Conservation (phyloP, 345 rosid species). For the Citrus glauca region DNA sequence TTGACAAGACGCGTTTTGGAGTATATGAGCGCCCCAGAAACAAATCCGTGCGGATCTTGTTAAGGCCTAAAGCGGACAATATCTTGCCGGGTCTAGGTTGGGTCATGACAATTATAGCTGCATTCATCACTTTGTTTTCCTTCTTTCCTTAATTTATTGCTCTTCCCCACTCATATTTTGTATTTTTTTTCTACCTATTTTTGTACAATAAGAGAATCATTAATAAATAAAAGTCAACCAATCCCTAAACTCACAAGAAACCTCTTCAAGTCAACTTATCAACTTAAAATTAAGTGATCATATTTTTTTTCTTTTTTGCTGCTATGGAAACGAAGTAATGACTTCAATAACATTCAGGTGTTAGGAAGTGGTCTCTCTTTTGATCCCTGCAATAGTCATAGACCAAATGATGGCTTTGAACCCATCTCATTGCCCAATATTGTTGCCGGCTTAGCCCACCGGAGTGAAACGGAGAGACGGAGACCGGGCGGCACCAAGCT, state of each 20-base stretch:
- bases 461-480: slow-evolving; percentile 69
- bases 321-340: neutral
- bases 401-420: slow-evolving; percentile 56
- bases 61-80: no score
- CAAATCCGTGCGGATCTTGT: no score
- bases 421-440: slow-evolving; percentile 72
- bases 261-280: neutral
- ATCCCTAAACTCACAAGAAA: slow-evolving; percentile 25
- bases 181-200: neutral
- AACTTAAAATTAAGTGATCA: neutral
- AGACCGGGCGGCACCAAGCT: slow-evolving; percentile 50
- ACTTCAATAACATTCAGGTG: slow-evolving; percentile 66
- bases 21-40: no score
- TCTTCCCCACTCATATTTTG: neutral
- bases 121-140: neutral
- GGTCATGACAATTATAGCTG: neutral
- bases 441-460: slow-evolving; percentile 71
- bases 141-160: neutral
- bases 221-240: slow-evolving; percentile 2
- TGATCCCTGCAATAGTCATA: slow-evolving; percentile 78
- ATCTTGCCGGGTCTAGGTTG: no score
- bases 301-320: no score
- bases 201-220: slow-evolving; percentile 12
- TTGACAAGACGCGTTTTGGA: no score
- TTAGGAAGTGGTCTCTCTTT: slow-evolving; percentile 75